These are phyloP conservation scores for Trichomonascaceae sp. DNA, from an alignment of 1,139 yeast genomes.

Conservation along the genomic window DNA sequence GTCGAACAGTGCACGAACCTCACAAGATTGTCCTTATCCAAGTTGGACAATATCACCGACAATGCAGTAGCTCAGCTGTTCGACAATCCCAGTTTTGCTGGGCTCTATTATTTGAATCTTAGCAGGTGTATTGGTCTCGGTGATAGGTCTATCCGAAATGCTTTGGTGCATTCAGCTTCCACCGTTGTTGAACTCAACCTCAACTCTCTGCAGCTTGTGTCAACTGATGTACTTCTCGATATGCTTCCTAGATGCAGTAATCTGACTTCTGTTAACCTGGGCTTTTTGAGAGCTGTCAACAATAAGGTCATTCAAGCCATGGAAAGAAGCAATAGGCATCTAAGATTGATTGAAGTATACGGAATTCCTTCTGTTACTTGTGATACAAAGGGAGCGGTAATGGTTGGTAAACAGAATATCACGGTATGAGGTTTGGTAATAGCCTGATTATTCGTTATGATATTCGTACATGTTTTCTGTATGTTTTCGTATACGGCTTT, in stretches of 20 bases:
- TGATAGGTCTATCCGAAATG: slow-evolving; percentile 54
- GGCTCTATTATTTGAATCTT: slow-evolving; percentile 55
- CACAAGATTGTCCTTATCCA: slow-evolving; percentile 46
- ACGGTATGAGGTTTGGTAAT: neutral
- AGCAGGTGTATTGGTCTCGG: slow-evolving; percentile 61
- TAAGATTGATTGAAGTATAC: slow-evolving; percentile 66
- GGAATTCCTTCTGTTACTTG: slow-evolving; percentile 68
- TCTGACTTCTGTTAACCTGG: slow-evolving; percentile 60
- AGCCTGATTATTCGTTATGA: neutral
- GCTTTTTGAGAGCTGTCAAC: slow-evolving; percentile 71
- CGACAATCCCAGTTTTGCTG: slow-evolving; percentile 37
- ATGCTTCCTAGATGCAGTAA: slow-evolving; percentile 46
- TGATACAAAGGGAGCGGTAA: slow-evolving; percentile 35
- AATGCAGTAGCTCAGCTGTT: slow-evolving; percentile 59
- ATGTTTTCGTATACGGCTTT: neutral
- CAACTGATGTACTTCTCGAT: slow-evolving; percentile 45
- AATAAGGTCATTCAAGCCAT: slow-evolving; percentile 52
- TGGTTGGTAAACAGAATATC: slow-evolving; percentile 46
- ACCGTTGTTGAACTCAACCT: slow-evolving; percentile 64
- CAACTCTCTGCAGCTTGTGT: slow-evolving; percentile 61
- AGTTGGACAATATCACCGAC: slow-evolving; percentile 58
- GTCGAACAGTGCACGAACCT: slow-evolving; percentile 51
- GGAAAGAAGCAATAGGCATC: slow-evolving; percentile 51
- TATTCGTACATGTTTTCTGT: neutral
- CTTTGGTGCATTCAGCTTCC: slow-evolving; percentile 56